These are phyloP conservation scores for Tuber microsphaerosporum DNA, from an alignment of 495 filamentous ascomycete genomes.

Conservation along the genomic window DNA sequence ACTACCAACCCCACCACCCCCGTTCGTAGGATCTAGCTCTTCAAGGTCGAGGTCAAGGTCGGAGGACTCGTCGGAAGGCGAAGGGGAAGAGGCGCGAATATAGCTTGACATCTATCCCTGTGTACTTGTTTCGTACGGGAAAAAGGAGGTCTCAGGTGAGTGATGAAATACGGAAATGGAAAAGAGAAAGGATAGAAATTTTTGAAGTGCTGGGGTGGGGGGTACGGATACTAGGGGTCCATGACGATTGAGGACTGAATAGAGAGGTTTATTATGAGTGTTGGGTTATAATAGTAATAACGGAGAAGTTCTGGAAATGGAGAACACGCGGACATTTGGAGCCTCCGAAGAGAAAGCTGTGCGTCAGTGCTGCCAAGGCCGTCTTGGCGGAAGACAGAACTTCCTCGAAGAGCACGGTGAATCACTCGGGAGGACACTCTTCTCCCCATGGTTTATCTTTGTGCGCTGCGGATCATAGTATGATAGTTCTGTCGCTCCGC, in stretches of 20 bases:
- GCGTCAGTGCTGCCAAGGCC: background rate
- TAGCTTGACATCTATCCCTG: conserved; percentile 25
- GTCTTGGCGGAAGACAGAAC: background rate
- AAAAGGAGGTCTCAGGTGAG: background rate
- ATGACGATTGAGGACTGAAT: background rate
- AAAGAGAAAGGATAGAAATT: background rate
- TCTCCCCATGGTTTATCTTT: background rate
- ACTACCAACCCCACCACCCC: background rate
- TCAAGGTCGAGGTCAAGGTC: conserved; percentile 40
- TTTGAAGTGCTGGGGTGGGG: background rate
- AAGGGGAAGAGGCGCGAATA: conserved; percentile 31
- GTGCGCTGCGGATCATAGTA: background rate
- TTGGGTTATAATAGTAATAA: background rate
- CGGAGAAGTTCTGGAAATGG: background rate
- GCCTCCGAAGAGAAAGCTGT: background rate
- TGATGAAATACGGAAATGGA: background rate
- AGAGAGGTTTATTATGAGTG: background rate
- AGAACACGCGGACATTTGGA: background rate
- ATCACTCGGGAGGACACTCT: background rate
- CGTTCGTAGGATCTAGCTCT: conserved; percentile 28
- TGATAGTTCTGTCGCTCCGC: background rate
- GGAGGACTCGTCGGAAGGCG: conserved; percentile 34
- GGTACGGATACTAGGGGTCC: background rate
- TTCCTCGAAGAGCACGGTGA: background rate
- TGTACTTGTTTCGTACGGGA: background rate